Evolutionary conservation across 768 basidiomycete species (phyloP).

Genomic region (Candolleomyces efflorescens): DNA sequence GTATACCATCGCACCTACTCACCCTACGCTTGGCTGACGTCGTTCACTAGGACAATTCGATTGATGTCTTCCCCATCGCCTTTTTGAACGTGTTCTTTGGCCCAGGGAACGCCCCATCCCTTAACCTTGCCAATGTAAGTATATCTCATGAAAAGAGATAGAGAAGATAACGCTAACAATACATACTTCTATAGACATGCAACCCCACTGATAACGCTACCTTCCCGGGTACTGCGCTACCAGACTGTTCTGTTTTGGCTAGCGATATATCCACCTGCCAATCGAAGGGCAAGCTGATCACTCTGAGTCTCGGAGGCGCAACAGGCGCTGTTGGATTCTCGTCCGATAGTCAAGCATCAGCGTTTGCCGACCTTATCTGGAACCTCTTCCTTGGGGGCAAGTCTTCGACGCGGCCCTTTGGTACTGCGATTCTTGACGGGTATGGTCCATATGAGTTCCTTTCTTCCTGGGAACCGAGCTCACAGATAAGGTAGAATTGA

Average conservation of each 20-base stretch:
- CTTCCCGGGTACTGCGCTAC: slow-evolving; percentile 59
- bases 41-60: slow-evolving; percentile 49
- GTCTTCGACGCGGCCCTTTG: slow-evolving; percentile 64
- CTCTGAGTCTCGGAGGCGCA: slow-evolving; percentile 57
- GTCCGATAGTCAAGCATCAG: slow-evolving; percentile 50
- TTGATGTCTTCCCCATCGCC: slow-evolving; percentile 68
- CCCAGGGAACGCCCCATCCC: slow-evolving; percentile 53
- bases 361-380: slow-evolving; percentile 70
- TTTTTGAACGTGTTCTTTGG: slow-evolving; percentile 66
- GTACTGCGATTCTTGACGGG: slow-evolving; percentile 70
- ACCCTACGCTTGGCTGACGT: slow-evolving; percentile 5
- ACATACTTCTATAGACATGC: slow-evolving; percentile 44
- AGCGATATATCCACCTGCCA: slow-evolving; percentile 64
- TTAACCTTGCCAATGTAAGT: slow-evolving; percentile 66
- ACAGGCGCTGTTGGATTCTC: slow-evolving; percentile 59
- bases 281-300: slow-evolving; percentile 56
- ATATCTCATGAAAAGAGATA: background rate
- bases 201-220: slow-evolving; percentile 50
- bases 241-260: slow-evolving; percentile 58
- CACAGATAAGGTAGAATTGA: slow-evolving; percentile 41
- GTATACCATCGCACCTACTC: slow-evolving; percentile 9
- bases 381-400: slow-evolving; percentile 60
- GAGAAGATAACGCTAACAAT: background rate
- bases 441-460: slow-evolving; percentile 21
- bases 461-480: background rate